Base-by-base conservation (phyloP, 2,329 filamentous ascomycete genomes). In the Juglanconis juglandina region DNA sequence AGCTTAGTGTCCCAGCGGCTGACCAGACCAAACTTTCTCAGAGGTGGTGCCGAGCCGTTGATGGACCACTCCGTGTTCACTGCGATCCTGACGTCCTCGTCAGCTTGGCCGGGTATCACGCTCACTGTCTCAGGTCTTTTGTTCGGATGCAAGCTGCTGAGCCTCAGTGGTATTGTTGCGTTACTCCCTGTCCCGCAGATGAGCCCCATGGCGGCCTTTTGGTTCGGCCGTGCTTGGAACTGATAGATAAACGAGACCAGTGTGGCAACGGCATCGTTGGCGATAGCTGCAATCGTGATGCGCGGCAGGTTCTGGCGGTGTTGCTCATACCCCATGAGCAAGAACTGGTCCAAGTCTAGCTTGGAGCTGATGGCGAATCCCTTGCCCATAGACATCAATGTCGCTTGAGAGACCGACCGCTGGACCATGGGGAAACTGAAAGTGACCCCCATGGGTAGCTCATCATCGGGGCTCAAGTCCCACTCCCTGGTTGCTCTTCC, bases 11-110 rank as follows among this genome's bases (percentile, higher is more conserved):
- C 91, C 90, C 90, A 94, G 41, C 75, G 76, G 9, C 84, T 92
- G 55, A 91, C 83, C 52, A 93, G 79, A 1, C 79, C 77, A 24
- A 87, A 75, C 32, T 87, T 80, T 32, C 81, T 78, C 57, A 94
- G 76, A 0, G 90, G 88, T 6, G 81, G 78, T n/a, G 86, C 86
- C 2, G 90, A 86, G 6, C 90, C 90, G 33, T 87, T 87, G 67
- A 95, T 92, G 55, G 88, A 90, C 88, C 89, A 93, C 73, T 95
- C 91, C 0, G 91, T 94, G 69, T 94, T 94, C 64, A 94, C 86
- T 4, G 91, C 84, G 13, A 92, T 87, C 65, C 85, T 87, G n/a
- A 83, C 76, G 6, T 88, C 79, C 1, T 78, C 65, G 30, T 64
- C 66, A 59, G 75, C 72, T 63, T 74, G 75, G 13, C 75, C 79